These are phyloP conservation scores for Ascochyta fabae DNA, from an alignment of 2,329 filamentous ascomycete genomes.

Conservation along the genomic window DNA sequence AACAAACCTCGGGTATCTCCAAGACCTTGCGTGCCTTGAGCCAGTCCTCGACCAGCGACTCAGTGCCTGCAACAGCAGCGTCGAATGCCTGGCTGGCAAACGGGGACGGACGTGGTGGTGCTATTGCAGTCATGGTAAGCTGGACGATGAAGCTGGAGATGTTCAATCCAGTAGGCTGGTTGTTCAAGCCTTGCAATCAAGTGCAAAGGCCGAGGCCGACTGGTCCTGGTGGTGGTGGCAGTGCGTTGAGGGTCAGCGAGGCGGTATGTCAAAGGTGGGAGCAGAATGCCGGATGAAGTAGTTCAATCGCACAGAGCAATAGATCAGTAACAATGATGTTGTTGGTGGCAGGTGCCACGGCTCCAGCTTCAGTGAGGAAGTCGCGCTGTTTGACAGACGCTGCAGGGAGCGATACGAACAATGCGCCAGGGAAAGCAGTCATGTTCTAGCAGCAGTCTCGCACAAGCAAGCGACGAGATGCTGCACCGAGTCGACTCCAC, in stretches of 20 bases:
- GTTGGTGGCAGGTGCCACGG: neutral
- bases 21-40: neutral
- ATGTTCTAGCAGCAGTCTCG: neutral
- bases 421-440: neutral
- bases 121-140: neutral
- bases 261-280: neutral
- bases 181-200: neutral
- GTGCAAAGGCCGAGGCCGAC: neutral
- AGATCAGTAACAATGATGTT: neutral
- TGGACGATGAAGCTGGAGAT: neutral
- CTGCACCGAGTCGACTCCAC: neutral
- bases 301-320: neutral
- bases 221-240: neutral
- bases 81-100: slow-evolving; percentile 5
- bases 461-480: neutral
- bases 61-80: neutral
- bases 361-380: neutral
- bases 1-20: neutral
- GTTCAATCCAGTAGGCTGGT: neutral
- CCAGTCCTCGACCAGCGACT: slow-evolving; percentile 11
- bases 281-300: neutral
- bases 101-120: neutral
- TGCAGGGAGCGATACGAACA: neutral
- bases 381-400: neutral
- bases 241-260: neutral